A percentile compares a stretch with the other conserved stretches of the same genome.
Conservation (phyloP, 305 asterid species). For the Fraxinus xanthoxyloides region DNA sequence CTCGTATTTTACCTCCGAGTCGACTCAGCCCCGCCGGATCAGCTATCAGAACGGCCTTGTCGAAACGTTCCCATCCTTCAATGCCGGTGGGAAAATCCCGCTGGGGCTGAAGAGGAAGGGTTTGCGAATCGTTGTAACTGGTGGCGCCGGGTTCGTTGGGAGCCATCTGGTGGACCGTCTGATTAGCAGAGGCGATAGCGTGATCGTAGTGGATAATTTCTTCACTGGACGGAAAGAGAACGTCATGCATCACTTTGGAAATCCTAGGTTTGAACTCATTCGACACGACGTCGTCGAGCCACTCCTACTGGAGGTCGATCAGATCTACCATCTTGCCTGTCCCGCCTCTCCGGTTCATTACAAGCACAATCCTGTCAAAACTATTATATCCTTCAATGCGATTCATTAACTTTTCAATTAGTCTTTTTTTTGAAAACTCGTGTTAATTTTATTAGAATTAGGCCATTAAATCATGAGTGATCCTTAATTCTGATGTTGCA, state of each 20-base stretch:
- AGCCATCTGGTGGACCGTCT: conserved; percentile 93
- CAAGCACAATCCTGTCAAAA: conserved; percentile 93
- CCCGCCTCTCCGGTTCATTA: conserved; percentile 98
- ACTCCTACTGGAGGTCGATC: conserved; percentile 81
- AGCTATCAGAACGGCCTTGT: conserved; percentile 54
- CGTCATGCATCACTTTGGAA: conserved; percentile 81
- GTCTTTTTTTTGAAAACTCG: neutral
- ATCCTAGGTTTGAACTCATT: conserved; percentile 80
- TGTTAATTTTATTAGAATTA: neutral
- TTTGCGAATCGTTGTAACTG: conserved; percentile 80
- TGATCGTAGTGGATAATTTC: conserved; percentile 88
- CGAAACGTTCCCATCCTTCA: conserved; percentile 37
- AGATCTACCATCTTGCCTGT: conserved; percentile 97
- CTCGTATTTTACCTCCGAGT: conserved; percentile 29
- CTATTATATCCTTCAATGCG: conserved; percentile 73
- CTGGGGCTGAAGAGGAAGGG: conserved; percentile 71
- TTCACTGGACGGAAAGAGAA: conserved; percentile 93
- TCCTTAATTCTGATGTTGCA: conserved; percentile 43
- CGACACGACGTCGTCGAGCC: conserved; percentile 99
- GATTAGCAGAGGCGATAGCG: conserved; percentile 85
- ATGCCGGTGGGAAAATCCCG: conserved; percentile 78
- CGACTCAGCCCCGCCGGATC: conserved; percentile 37
- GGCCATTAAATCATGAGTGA: neutral
- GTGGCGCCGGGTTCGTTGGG: conserved; percentile 96
- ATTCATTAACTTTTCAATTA: neutral